Evolutionary conservation across 2,329 filamentous ascomycete genomes (phyloP), one percentile per base, ranked within the genome.

Genomic region (Epichloe sp.): DNA sequence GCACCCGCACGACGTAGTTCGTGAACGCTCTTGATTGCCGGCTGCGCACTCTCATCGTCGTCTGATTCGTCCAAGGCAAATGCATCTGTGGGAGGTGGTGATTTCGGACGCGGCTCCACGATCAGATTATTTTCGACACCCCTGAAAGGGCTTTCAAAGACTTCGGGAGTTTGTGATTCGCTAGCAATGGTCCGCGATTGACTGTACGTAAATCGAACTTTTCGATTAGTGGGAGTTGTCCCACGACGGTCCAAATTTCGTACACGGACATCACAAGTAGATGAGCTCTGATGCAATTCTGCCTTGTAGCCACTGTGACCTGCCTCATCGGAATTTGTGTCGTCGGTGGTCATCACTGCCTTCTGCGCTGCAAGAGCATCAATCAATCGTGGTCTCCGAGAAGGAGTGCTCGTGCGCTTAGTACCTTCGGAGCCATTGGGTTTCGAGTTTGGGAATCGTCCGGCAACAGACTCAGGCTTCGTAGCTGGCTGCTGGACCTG

Each of bases 1-100:
- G 79, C 80, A 15, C 82, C 82, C 4, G 81, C 80, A 53, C 83
- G 78, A 48, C 80, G 73, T 42, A 85, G 65, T 60, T 85, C 82
- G 59, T 85, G 81, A 17, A 85, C 77, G 56, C 78, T 82, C 52
- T 76, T 74, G 45, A 84, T 79, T 31, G 76, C 75, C 17, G 73
- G 71, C 44, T 71, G 72, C 19, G 67, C 58, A 15, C 71, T 69
- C 21, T 70, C 67, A 1, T 71, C 68, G 14, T 63, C 62, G 5
- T 74, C 73, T 17, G 56, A 53, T 5, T 62, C 60, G 11, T 63
- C 63, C n/a, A 58, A 56, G 8, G 59, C 56, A 40, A 60, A 55
- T 23, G 57, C 56, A 31, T 60, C 57, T 21, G 53, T 52, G 5
- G 54, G 56, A 1, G 59, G 58, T 8, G 57, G 57, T 8, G 62